Evolutionary conservation across 2,329 filamentous ascomycete species (phyloP), one percentile per base, ranked within the genome.

Genomic region (Fusarium sp.): DNA sequence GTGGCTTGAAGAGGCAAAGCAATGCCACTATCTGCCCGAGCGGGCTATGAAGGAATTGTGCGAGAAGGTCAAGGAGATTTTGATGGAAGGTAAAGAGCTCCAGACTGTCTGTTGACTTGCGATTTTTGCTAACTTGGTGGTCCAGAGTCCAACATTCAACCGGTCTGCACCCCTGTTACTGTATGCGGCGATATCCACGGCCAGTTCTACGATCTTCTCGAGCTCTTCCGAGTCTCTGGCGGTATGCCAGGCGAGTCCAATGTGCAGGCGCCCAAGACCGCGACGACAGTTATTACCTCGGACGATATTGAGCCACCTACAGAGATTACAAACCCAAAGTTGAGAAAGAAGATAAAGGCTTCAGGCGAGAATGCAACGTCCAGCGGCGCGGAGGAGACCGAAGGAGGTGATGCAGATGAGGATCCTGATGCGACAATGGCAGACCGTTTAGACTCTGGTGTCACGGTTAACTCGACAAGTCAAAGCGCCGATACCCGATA

Each of bases 111-210:
- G 19, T 38, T 57, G 43, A 22, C 52, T 34, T 45, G 49, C 46
- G 31, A 26, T 47, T 38, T 39, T 51, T 44, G 59, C 70, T 76
- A 62, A 76, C 61, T 59, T 31, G 47, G 51, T 31, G 46, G 19
- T 44, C 52, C 53, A 97, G 96, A 99, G 83, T 98, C 94, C 70
- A 99, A 99, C 79, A 98, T 99, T 62, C 96, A 98, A 80, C 96
- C 96, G n/a, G 95, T 99, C 21, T 90, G 92, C 55, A 97, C 96
- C 0, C 96, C 96, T 8, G 96, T 99, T 67, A 99, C 96, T 7
- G 92, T 99, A 68, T 98, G 96, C 77, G 96, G 96, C 77, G 96
- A 99, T 79, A 98, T 99, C 67, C 96, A 99, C 81, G 96, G 96
- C 74, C 96, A 99, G 82, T 98, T 98, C 80, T 98, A 99, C 82